These are phyloP conservation scores for Wallacemonas sp. DNA, from an alignment of 208 protist genomes.

Conservation along the genomic window DNA sequence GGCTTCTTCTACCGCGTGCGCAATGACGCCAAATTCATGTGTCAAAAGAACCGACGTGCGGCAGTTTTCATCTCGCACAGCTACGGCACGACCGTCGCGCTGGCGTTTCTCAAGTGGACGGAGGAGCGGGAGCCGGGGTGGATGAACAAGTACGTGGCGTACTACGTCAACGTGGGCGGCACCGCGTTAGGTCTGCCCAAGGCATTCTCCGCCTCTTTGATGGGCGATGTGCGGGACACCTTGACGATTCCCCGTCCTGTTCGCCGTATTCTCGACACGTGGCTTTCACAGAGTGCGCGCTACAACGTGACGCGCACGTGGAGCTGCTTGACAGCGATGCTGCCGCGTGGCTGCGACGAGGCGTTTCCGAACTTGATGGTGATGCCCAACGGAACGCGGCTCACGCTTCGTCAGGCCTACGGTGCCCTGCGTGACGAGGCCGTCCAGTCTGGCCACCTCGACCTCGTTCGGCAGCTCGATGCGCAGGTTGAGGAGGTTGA, in stretches of 20 bases:
- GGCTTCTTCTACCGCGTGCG: slow-evolving; percentile 80
- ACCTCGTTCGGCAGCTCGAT: slow-evolving; percentile 36
- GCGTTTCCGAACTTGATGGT: slow-evolving; percentile 40
- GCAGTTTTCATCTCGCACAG: slow-evolving; percentile 89
- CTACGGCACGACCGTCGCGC: slow-evolving; percentile 79
- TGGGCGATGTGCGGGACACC: slow-evolving; percentile 88
- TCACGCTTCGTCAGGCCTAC: slow-evolving; percentile 31
- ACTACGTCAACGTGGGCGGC: slow-evolving; percentile 88
- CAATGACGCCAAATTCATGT: slow-evolving; percentile 66
- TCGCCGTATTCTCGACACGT: slow-evolving; percentile 72
- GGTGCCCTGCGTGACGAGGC: slow-evolving; percentile 45
- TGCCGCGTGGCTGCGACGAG: slow-evolving; percentile 66
- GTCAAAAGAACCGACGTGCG: slow-evolving; percentile 65
- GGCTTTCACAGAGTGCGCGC: slow-evolving; percentile 66
- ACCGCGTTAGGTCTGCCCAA: slow-evolving; percentile 80
- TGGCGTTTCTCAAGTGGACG: slow-evolving; percentile 90
- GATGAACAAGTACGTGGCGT: slow-evolving; percentile 80
- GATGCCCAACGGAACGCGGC: slow-evolving; percentile 56
- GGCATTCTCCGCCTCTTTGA: slow-evolving; percentile 70
- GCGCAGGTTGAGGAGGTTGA: slow-evolving; percentile 29
- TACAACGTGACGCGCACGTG: slow-evolving; percentile 67
- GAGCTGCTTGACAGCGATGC: slow-evolving; percentile 73
- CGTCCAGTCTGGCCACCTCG: slow-evolving; percentile 45
- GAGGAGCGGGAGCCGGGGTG: slow-evolving; percentile 71
- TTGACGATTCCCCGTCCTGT: slow-evolving; percentile 63